These are phyloP conservation scores for Corynespora cassiicola DNA, from an alignment of 2,329 filamentous ascomycete genomes.

Conservation along the genomic window DNA sequence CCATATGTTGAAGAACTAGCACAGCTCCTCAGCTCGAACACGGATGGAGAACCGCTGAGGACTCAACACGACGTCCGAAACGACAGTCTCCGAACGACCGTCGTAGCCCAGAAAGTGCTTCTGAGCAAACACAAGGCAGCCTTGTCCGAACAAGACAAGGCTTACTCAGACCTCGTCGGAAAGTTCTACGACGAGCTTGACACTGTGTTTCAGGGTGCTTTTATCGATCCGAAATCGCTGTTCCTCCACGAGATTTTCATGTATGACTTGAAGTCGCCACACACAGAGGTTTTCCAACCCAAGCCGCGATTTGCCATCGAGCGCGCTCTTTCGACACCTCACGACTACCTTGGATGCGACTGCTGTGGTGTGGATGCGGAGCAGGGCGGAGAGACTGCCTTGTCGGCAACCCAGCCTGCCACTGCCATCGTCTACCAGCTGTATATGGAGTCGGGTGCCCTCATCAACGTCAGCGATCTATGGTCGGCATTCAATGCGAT, in stretches of 20 bases:
- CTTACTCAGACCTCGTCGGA: constrained; percentile 72
- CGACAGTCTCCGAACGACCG: constrained; percentile 75
- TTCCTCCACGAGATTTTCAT: constrained; percentile 76
- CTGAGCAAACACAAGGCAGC: constrained; percentile 76
- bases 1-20: constrained; percentile 43
- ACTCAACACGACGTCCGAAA: constrained; percentile 77
- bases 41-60: constrained; percentile 58
- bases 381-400: constrained; percentile 47
- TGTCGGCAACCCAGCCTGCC: constrained; percentile 69
- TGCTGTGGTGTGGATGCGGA: constrained; percentile 63
- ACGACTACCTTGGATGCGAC: constrained; percentile 77
- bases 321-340: constrained; percentile 72
- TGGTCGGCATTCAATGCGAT: constrained; percentile 78
- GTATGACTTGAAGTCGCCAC: constrained; percentile 74
- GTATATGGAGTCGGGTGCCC: constrained; percentile 76
- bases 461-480: constrained; percentile 81
- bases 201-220: constrained; percentile 51
- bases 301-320: constrained; percentile 74
- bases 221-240: constrained; percentile 59
- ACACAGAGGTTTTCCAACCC: constrained; percentile 77
- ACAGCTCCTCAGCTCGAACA: constrained; percentile 28
- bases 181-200: constrained; percentile 59
- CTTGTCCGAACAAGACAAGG: constrained; percentile 73
- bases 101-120: constrained; percentile 82
- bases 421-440: constrained; percentile 79